Base-by-base conservation (phyloP, 345 rosid species). In the Excoecaria cochinchinensis region DNA sequence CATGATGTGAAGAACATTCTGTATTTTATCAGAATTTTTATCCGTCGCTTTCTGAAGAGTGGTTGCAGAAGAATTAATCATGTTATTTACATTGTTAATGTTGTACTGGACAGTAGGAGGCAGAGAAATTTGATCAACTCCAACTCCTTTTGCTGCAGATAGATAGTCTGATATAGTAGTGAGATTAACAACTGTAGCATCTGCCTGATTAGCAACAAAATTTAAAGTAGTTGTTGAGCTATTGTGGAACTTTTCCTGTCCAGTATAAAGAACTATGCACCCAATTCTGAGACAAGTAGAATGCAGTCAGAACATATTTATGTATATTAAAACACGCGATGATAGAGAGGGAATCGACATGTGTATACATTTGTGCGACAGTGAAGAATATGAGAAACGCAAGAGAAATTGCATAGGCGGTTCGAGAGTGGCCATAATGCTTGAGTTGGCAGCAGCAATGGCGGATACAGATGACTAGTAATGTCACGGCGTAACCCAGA, bases 231-330 rank as follows among this genome's bases (percentile, higher is more conserved):
- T 58, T n/a, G 73, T 61, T 56, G 76, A 62, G 44, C 58, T 71
- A 13, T 16, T 1, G 64, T 70, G 69, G 52, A 79, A 79, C 58
- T 79, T 79, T 69, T 65, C 82, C 69, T 75, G 71, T 22, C 78
- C 78, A 22, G 79, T 62, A 67, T 79, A 79, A 38, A 79, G 78
- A 69, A 79, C 79, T 56, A 75, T 52, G 50, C 78, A 75, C 58
- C 82, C 79, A 48, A 70, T 64, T 15, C 82, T 79, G 76, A 52
- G 38, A 63, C 39, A 39, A 67, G 17, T 10, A 63, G 44, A 22
- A 5, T 6, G 46, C 5, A 47, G 13, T 6, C 10, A 19, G 16
- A 19, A 52, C 19, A 52, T 48, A 55, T 0, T 22, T 7, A 22
- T 72, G 24, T 59, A 36, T 22, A 47, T 44, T 39, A 5, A 55